phyloP scores from a whole-genome alignment of 257 asterid species.

The Perilla frutescens region DNA sequence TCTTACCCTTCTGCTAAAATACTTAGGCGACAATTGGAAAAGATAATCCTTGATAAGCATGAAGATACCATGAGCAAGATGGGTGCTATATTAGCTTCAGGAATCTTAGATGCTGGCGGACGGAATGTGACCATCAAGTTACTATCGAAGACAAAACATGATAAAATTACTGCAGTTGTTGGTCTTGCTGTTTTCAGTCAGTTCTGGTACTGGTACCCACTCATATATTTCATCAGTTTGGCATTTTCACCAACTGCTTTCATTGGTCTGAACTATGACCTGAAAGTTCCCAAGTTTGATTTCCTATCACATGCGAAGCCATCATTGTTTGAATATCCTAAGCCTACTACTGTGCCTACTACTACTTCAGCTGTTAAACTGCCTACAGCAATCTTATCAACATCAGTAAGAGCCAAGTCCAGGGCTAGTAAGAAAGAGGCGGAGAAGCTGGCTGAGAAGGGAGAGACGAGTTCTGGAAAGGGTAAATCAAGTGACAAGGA shows the following conservation, averaged over 20 bases:
- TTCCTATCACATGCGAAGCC: constrained; percentile 93
- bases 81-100: constrained; percentile 98
- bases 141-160: constrained; percentile 88
- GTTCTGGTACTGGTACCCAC: constrained; percentile 99
- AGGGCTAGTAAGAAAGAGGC: constrained; percentile 89
- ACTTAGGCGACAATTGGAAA: constrained; percentile 87
- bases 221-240: constrained; percentile 84
- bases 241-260: constrained; percentile 96
- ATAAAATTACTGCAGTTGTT: constrained; percentile 83
- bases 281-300: constrained; percentile 90
- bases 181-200: constrained; percentile 98
- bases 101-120: constrained; percentile 98
- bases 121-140: constrained; percentile 88
- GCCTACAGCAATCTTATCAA: constrained; percentile 88
- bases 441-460: constrained; percentile 68
- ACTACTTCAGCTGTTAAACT: constrained; percentile 74
- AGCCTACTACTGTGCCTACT: constrained; percentile 77
- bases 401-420: constrained; percentile 87
- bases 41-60: constrained; percentile 84
- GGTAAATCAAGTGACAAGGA: constrained; percentile 70
- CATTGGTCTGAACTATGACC: constrained; percentile 86
- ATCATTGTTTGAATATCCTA: constrained; percentile 85
- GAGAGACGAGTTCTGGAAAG: constrained; percentile 68
- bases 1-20: constrained; percentile 11
- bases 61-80: constrained; percentile 98